Conservation (phyloP, 148 eudicot species). For the Polygonum maritimum region DNA sequence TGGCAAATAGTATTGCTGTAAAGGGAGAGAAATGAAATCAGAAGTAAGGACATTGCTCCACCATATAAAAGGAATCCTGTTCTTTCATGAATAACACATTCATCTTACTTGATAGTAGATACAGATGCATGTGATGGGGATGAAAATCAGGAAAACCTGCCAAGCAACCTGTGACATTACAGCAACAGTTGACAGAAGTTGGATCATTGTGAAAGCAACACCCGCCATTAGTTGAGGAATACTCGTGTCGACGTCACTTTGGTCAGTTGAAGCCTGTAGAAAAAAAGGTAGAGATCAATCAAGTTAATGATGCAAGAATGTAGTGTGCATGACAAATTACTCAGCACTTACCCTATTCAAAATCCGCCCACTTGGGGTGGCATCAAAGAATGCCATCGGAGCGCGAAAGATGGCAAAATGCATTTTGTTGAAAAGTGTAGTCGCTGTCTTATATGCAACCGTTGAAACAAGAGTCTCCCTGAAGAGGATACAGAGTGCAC, state of each 20-base stretch:
- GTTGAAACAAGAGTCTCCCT: slow-evolving; percentile 20
- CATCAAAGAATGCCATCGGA: slow-evolving; percentile 49
- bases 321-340: not conserved
- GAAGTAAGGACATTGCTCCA: not conserved
- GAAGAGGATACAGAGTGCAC: slow-evolving; percentile 22
- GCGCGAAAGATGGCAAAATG: slow-evolving; percentile 36
- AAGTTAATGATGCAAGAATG: not conserved
- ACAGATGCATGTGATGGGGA: slow-evolving; percentile 35
- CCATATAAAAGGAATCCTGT: too few relatives aligned
- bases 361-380: slow-evolving; percentile 48
- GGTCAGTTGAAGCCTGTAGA: slow-evolving; percentile 51
- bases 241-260: slow-evolving; percentile 32
- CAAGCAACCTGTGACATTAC: slow-evolving; percentile 47
- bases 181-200: slow-evolving; percentile 32
- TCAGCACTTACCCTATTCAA: slow-evolving; percentile 30
- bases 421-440: slow-evolving; percentile 37
- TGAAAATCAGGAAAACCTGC: slow-evolving; percentile 41
- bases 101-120: slow-evolving; percentile 36
- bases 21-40: not conserved
- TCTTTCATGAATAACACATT: not conserved
- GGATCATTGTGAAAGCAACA: slow-evolving; percentile 29
- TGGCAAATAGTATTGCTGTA: slow-evolving; percentile 49
- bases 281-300: not conserved
- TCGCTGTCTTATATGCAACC: slow-evolving; percentile 29
- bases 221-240: slow-evolving; percentile 21